Percentiles rank a stretch among this genome's conserved stretches.
These are phyloP conservation scores for Aureobasidium sp. DNA, from an alignment of 2,329 filamentous ascomycete species.

Conservation along the genomic window DNA sequence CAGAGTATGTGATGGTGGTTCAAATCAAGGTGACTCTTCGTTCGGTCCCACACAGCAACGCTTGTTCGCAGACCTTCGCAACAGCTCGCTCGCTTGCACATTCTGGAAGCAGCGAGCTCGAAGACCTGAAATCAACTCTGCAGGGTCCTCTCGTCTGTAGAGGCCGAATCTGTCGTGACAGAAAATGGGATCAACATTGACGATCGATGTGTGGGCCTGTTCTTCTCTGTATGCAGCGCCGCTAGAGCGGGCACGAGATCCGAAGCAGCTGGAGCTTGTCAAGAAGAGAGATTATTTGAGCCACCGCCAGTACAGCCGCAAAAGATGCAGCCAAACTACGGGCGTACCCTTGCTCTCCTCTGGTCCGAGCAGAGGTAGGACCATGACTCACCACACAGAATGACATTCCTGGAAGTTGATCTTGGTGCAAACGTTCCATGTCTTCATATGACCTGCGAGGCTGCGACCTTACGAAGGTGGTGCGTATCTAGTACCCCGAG, in stretches of 20 bases:
- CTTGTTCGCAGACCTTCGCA: background rate
- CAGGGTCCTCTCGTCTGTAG: background rate
- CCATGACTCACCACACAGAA: background rate
- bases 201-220: background rate
- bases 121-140: background rate
- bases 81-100: background rate
- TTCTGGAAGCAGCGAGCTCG: background rate
- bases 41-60: background rate
- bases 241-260: constrained; percentile 9
- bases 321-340: background rate
- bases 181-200: constrained; percentile 7
- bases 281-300: background rate
- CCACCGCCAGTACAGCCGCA: background rate
- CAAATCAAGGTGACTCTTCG: background rate
- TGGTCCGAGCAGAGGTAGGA: background rate
- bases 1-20: background rate
- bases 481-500: background rate
- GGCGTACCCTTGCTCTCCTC: background rate
- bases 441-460: background rate
- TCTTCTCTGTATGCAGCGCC: background rate
- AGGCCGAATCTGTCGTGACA: background rate
- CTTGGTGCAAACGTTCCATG: background rate
- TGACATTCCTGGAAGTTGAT: background rate
- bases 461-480: too few species aligned
- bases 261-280: constrained; percentile 5